Percentiles rank a stretch among this genome's conserved stretches.
These are phyloP conservation scores for Wallacemonas sp. DNA, from an alignment of 208 protist genomes.

Conservation along the genomic window DNA sequence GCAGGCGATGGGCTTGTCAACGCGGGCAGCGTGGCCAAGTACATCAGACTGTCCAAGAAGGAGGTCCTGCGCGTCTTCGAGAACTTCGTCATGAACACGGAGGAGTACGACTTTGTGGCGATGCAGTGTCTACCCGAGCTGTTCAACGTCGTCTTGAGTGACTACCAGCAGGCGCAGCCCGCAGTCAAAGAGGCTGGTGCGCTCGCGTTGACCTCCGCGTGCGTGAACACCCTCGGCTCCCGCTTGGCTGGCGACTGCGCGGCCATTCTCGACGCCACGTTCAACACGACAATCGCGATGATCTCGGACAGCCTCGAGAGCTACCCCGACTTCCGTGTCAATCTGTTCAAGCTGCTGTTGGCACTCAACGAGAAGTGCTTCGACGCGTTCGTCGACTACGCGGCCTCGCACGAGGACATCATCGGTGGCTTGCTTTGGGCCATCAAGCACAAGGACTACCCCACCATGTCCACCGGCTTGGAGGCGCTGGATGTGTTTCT, in stretches of 20 bases:
- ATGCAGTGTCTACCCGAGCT: slow-evolving; percentile 93
- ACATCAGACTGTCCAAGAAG: slow-evolving; percentile 94
- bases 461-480: slow-evolving; percentile 89
- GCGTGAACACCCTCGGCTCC: slow-evolving; percentile 88
- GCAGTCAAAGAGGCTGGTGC: slow-evolving; percentile 94
- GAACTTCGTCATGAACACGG: slow-evolving; percentile 90
- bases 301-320: slow-evolving; percentile 96
- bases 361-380: slow-evolving; percentile 96
- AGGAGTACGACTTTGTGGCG: slow-evolving; percentile 88
- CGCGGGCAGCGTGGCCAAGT: slow-evolving; percentile 33
- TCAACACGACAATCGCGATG: slow-evolving; percentile 98
- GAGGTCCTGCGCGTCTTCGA: slow-evolving; percentile 96
- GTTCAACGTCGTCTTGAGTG: slow-evolving; percentile 94
- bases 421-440: slow-evolving; percentile 97
- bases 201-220: slow-evolving; percentile 88
- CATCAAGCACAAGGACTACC: slow-evolving; percentile 97
- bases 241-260: slow-evolving; percentile 85
- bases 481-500: slow-evolving; percentile 95
- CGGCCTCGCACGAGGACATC: slow-evolving; percentile 70
- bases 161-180: slow-evolving; percentile 93
- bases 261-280: slow-evolving; percentile 95
- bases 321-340: slow-evolving; percentile 97
- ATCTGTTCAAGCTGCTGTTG: slow-evolving; percentile 97
- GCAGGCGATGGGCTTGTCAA: slow-evolving; percentile 23
- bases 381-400: slow-evolving; percentile 74